Evolutionary conservation across 352 stramenopile genomes (phyloP).

Genomic region (Globisporangium parvum): DNA sequence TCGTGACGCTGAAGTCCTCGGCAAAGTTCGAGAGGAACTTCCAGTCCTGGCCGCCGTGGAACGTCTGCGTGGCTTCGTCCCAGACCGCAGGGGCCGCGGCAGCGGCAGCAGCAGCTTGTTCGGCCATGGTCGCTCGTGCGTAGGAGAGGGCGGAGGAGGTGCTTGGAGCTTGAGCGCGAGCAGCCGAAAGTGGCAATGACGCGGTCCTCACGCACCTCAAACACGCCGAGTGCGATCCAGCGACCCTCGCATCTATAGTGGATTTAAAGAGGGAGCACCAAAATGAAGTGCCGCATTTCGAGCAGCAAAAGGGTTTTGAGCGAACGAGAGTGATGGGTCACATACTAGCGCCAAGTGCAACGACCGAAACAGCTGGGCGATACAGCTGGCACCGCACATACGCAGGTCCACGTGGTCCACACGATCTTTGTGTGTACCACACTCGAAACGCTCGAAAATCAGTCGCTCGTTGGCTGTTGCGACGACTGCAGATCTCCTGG

Average conservation of each 20-base stretch:
- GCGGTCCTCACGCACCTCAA: background rate
- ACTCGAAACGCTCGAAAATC: no score
- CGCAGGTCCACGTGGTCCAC: no score
- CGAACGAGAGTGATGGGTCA: background rate
- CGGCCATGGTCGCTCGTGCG: constrained; percentile 3
- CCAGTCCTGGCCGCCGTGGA: constrained; percentile 90
- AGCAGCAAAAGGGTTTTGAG: no score
- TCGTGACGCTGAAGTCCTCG: constrained; percentile 89
- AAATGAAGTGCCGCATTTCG: background rate
- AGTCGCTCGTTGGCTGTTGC: no score
- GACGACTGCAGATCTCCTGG: no score
- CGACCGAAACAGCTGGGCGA: background rate
- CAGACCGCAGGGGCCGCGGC: constrained; percentile 33
- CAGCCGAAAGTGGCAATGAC: constrained; percentile 7
- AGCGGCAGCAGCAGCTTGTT: background rate
- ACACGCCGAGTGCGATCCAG: background rate
- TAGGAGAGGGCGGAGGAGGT: background rate
- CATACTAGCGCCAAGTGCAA: background rate
- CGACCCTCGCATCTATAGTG: no score
- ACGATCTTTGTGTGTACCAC: no score
- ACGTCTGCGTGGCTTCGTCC: constrained; percentile 84
- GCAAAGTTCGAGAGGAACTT: constrained; percentile 87
- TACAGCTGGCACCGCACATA: background rate
- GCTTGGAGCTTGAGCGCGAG: background rate
- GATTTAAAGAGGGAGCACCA: background rate